Base-by-base conservation (phyloP, 306 rosid species). In the Corylus heterophylla region DNA sequence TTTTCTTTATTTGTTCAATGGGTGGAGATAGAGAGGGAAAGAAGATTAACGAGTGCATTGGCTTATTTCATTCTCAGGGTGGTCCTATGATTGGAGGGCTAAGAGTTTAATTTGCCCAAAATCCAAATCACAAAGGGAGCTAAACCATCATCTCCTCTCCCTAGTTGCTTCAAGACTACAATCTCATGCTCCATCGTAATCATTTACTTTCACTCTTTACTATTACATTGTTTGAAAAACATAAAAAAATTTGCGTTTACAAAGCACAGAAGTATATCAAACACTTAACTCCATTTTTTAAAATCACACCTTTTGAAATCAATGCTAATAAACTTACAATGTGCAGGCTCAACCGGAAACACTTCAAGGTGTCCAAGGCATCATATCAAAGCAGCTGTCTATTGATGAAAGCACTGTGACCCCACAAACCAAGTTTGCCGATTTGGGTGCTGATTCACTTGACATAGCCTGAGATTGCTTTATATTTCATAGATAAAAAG, bases 381-480 rank as follows among this genome's bases (percentile, higher is more conserved):
- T 88, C 44, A 82, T 88, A 22, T 91, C 91, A 47, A 89, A 88
- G 76, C 97, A 89, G 76, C 89, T 89, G 52, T 91, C 93, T 5
- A 79, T 89, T 14, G 92, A 89, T 20, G 89, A 85, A 83, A 76
- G 80, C 72, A 76, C 83, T 0, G 87, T 89, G 68, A 82, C 86
- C 58, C 89, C 92, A 62, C 75, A 85, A 18, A 89, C 89, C 66
- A 91, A 86, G 83, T 89, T 91, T 84, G 80, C 90, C 10, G 92
- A 91, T 54, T 69, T 91, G 84, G 91, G 93, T 66, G 92, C 92
- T 48, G 93, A 86, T 91, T 89, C 93, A 18, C 86, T 88, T 1
- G 93, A 91, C 87, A 91, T 86, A 1, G 45, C 39, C 45, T 73
- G 52, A 47, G 3, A 42, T 42, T 42, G 2, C 35, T 31, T 31